These are phyloP conservation scores for Russula sp. DNA, from an alignment of 768 basidiomycete species.

Conservation along the genomic window DNA sequence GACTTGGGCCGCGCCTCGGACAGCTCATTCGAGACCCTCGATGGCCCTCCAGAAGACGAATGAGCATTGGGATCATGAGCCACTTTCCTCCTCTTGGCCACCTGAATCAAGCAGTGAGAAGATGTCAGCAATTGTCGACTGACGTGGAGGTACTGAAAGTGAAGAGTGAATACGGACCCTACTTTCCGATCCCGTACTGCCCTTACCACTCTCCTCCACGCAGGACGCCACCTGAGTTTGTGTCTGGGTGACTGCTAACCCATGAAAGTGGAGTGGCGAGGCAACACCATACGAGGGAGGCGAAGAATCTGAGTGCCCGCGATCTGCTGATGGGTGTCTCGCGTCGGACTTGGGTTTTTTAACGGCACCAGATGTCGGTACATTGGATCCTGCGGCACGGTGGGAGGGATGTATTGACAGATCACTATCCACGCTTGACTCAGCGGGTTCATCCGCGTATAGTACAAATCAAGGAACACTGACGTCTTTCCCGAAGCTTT, in stretches of 20 bases:
- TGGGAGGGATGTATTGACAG: conserved; percentile 1
- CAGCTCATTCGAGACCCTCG: not conserved
- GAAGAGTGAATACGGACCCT: conserved; percentile 5
- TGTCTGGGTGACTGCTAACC: conserved; percentile 49
- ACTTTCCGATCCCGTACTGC: not conserved
- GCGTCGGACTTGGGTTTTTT: conserved; percentile 21
- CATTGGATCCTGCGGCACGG: not conserved
- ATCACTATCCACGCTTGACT: conserved; percentile 5
- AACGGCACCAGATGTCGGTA: not conserved
- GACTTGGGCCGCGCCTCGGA: not conserved
- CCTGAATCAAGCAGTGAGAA: not conserved
- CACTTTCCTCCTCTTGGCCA: conserved; percentile 10
- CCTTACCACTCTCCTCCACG: not conserved
- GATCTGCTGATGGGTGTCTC: conserved; percentile 21
- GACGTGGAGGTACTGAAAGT: not conserved
- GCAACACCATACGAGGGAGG: conserved; percentile 28
- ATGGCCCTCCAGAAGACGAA: not conserved
- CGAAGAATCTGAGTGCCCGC: conserved; percentile 22
- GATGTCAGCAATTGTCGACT: not conserved
- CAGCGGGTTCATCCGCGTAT: not conserved
- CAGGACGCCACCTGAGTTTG: conserved; percentile 40
- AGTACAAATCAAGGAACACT: conserved; percentile 3
- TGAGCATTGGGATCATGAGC: not conserved
- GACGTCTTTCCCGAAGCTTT: conserved; percentile 8
- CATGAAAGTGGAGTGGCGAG: conserved; percentile 53